A percentile compares a stretch with the other conserved stretches of the same genome.
These are phyloP conservation scores for Chrysophaeum taylorii DNA, from an alignment of 352 stramenopile genomes.

Conservation along the genomic window DNA sequence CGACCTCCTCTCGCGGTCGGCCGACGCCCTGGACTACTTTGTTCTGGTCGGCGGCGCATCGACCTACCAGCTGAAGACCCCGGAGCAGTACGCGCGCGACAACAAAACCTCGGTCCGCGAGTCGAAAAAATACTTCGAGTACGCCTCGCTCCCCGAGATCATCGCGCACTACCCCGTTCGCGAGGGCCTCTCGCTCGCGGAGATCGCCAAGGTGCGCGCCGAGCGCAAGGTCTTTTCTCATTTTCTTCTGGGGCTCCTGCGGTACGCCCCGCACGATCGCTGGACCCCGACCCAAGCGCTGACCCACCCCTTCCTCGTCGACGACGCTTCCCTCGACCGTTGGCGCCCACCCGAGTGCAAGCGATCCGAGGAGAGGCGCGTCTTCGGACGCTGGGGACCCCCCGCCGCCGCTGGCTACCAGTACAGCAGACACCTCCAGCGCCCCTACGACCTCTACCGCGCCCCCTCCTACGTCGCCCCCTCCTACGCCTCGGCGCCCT, in stretches of 20 bases:
- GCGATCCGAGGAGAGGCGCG: no score
- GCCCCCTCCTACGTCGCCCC: no score
- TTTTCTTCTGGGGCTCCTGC: constrained; percentile 32
- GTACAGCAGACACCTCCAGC: no score
- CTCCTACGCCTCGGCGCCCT: no score
- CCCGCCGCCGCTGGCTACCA: no score
- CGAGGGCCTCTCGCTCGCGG: constrained; percentile 11
- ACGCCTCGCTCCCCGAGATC: constrained; percentile 34
- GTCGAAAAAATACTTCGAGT: constrained; percentile 38
- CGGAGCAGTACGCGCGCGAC: constrained; percentile 37
- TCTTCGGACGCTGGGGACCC: no score
- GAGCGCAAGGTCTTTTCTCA: constrained; percentile 30
- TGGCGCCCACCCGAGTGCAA: no score
- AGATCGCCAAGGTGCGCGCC: constrained; percentile 18
- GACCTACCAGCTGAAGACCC: constrained; percentile 36
- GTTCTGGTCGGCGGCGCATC: neutral
- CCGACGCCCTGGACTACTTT: constrained; percentile 39
- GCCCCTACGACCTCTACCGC: no score
- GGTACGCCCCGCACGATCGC: constrained; percentile 28
- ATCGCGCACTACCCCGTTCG: constrained; percentile 32
- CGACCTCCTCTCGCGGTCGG: constrained; percentile 45
- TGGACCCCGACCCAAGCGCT: constrained; percentile 33
- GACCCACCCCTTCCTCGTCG: constrained; percentile 34
- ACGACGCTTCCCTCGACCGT: constrained; percentile 22
- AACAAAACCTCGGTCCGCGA: constrained; percentile 29